Conservation (phyloP, 805 yeast species). For the Yamadazyma paraphyllophila region DNA sequence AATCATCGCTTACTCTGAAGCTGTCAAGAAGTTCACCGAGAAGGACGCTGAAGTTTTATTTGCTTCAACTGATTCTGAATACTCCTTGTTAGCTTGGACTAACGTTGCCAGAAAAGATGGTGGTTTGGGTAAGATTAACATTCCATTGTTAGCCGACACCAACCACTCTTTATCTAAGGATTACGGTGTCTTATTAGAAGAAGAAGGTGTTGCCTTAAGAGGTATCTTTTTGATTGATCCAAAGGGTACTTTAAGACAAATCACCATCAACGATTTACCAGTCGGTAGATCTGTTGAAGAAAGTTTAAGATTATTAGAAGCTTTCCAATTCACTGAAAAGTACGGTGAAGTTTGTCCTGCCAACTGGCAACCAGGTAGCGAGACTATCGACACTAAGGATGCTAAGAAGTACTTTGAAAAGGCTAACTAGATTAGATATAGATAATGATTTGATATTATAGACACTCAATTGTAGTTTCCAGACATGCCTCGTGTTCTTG, state of each 20-base stretch:
- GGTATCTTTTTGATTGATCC: constrained; percentile 99
- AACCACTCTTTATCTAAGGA: constrained; percentile 92
- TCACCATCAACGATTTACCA: constrained; percentile 97
- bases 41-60: constrained; percentile 87
- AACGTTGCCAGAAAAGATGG: constrained; percentile 95
- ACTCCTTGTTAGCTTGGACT: constrained; percentile 97
- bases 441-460: not conserved
- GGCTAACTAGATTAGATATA: not conserved
- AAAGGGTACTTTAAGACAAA: constrained; percentile 89
- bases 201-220: constrained; percentile 95
- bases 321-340: constrained; percentile 99
- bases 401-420: constrained; percentile 81
- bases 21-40: constrained; percentile 82
- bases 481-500: too few species aligned
- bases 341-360: constrained; percentile 99
- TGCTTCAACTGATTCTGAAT: constrained; percentile 98
- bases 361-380: constrained; percentile 91
- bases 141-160: constrained; percentile 95
- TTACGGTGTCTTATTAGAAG: constrained; percentile 97
- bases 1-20: constrained; percentile 97
- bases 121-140: constrained; percentile 93
- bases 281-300: constrained; percentile 99
- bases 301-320: constrained; percentile 95
- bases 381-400: constrained; percentile 74
- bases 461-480: not conserved